Conservation (phyloP, 2,329 filamentous ascomycete species). For the Fusarium cyanostomum region DNA sequence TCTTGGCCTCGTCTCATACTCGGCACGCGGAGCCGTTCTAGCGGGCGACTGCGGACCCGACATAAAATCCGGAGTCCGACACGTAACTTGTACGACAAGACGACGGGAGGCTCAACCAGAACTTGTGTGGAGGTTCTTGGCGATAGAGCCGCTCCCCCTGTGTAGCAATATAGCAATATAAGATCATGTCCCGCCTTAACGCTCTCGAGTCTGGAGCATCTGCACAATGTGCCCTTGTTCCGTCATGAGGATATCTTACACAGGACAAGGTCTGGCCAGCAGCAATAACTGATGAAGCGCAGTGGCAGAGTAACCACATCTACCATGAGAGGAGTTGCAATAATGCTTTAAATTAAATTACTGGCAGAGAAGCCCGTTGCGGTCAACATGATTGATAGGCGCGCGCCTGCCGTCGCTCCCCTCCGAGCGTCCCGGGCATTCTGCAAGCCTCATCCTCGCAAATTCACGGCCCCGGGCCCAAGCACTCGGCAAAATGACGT, state of each 20-base stretch:
- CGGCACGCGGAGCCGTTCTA: slow-evolving; percentile 5
- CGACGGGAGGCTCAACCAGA: neutral
- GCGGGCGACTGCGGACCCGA: slow-evolving; percentile 6
- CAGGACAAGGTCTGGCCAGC: neutral
- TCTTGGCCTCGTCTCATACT: neutral
- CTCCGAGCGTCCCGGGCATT: slow-evolving; percentile 22
- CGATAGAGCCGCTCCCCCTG: neutral
- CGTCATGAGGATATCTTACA: slow-evolving; percentile 5
- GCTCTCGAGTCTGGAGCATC: neutral
- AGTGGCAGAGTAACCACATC: neutral
- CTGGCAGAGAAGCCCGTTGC: neutral
- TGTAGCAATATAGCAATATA: slow-evolving; percentile 4
- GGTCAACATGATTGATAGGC: neutral
- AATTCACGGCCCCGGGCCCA: neutral
- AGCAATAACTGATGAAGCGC: neutral
- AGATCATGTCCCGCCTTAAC: slow-evolving; percentile 13
- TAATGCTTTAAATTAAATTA: neutral
- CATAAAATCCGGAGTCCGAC: slow-evolving; percentile 12
- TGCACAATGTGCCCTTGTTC: neutral
- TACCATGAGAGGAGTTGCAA: neutral
- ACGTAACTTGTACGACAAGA: neutral
- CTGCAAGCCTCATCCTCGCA: slow-evolving; percentile 20
- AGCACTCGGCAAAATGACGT: slow-evolving; percentile 22
- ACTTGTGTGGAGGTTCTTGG: neutral
- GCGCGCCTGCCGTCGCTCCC: neutral